phyloP scores from a whole-genome alignment of 2,329 filamentous ascomycete species.

The Ophiostoma populinum region DNA sequence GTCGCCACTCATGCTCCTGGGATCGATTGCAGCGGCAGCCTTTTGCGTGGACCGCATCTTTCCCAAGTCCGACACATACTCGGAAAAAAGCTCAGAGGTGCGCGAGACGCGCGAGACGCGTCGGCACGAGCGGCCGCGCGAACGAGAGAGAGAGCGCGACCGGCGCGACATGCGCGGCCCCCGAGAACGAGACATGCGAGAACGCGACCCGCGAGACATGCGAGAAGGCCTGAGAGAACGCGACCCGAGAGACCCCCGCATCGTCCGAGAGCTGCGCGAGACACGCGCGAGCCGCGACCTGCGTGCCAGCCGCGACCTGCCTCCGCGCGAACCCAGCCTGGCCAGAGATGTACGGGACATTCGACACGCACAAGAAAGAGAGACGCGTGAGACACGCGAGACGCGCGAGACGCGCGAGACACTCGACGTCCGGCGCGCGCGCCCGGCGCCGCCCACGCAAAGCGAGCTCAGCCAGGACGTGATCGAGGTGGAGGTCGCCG shows the following conservation, averaged over 20 bases:
- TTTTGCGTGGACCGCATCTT: constrained; percentile 21
- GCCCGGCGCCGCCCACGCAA: too few relatives aligned
- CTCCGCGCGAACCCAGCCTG: too few relatives aligned
- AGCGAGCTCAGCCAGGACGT: too few relatives aligned
- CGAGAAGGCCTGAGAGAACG: too few relatives aligned
- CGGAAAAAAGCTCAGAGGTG: constrained; percentile 21
- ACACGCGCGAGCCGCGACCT: too few relatives aligned
- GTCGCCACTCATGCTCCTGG: constrained; percentile 21
- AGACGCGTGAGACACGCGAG: not conserved
- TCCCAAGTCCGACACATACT: constrained; percentile 22
- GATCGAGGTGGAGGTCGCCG: not conserved
- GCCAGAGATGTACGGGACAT: not conserved
- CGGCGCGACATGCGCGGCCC: too few relatives aligned
- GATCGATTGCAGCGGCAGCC: constrained; percentile 20
- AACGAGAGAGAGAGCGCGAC: not conserved
- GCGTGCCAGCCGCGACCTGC: too few relatives aligned
- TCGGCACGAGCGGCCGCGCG: not conserved
- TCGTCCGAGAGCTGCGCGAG: too few relatives aligned
- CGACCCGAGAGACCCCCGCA: too few relatives aligned
- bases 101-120: constrained; percentile 1
- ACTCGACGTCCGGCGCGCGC: not conserved
- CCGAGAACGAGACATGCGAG: too few relatives aligned
- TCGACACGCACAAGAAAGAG: too few relatives aligned
- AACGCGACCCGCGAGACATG: not conserved
- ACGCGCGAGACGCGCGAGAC: not conserved